phyloP scores from a whole-genome alignment of 129 eudicot species.

The Deinandra increscens region DNA sequence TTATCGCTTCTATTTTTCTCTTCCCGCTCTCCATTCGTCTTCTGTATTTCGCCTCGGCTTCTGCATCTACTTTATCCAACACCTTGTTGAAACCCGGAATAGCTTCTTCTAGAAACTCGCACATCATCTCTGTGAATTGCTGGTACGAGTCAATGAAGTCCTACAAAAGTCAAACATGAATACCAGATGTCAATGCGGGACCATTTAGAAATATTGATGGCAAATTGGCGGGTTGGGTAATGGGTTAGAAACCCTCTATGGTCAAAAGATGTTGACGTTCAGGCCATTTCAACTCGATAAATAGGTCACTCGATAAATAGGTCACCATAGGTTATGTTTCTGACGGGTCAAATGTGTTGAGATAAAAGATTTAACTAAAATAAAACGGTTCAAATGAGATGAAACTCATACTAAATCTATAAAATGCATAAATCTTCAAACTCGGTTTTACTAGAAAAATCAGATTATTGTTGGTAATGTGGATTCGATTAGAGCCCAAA shows the following conservation, averaged over 20 bases:
- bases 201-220: neutral
- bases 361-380: neutral
- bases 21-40: conserved; percentile 31
- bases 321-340: neutral
- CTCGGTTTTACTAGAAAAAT: neutral
- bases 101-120: conserved; percentile 21
- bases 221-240: neutral
- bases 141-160: conserved; percentile 34
- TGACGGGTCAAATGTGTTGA: neutral
- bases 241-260: neutral
- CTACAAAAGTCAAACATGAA: no score
- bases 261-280: no score
- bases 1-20: conserved; percentile 28
- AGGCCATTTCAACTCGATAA: neutral
- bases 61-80: conserved; percentile 24
- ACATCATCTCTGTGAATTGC: conserved; percentile 28
- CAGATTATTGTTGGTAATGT: neutral
- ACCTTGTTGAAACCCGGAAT: conserved; percentile 38
- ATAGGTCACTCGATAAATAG: neutral
- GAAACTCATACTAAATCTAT: neutral
- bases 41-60: conserved; percentile 31
- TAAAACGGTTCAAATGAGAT: neutral
- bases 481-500: no score
- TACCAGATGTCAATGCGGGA: conserved; percentile 4
- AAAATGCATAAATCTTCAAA: neutral